Evolutionary conservation across 306 rosid genomes (phyloP), one percentile per base, ranked within the genome.

Genomic region (Cicer cuneatum): DNA sequence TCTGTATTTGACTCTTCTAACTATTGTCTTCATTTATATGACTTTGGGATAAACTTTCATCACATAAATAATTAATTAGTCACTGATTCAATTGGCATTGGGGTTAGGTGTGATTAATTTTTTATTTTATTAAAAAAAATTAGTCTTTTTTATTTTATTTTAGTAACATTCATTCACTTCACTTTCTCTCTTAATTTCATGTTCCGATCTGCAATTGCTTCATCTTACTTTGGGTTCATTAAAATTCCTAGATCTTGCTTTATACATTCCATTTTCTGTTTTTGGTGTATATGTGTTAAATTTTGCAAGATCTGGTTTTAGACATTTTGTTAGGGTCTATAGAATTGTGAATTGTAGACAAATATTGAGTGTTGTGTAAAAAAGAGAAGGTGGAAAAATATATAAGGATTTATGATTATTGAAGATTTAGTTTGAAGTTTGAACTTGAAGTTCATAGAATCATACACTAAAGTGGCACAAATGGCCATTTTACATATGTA

Each of bases 291-390:
- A 8, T 11, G 41, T 82, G 49, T 53, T 46, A 35, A 75, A 67
- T 79, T 21, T 39, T 64, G 46, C 52, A 83, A 85, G 90, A 88
- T 90, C 91, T 85, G 84, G 81, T 48, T 69, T 74, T 46, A 61
- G 18, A 63, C 48, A 57, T 65, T 65, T 21, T 51, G 66, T 46
- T 71, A 40, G 42, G 46, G 45, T n/a, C 40, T 69, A 11, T 73
- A 38, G 57, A 74, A 70, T 10, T 65, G 33, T 69, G 68, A 48
- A 60, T 6, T 57, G 45, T 73, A 37, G 49, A 43, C 39, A 37
- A 52, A 10, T 78, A 24, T 19, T 56, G 40, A 58, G 39, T 58
- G 64, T 58, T 58, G 29, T 58, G 10, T 58, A 29, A 11, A 12
- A 0, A 24, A 57, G 5, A 29, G 15, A 57, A 29, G 48, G 45